Conservation (phyloP, 108 stramenopile species). For the Nitzschia sp. region DNA sequence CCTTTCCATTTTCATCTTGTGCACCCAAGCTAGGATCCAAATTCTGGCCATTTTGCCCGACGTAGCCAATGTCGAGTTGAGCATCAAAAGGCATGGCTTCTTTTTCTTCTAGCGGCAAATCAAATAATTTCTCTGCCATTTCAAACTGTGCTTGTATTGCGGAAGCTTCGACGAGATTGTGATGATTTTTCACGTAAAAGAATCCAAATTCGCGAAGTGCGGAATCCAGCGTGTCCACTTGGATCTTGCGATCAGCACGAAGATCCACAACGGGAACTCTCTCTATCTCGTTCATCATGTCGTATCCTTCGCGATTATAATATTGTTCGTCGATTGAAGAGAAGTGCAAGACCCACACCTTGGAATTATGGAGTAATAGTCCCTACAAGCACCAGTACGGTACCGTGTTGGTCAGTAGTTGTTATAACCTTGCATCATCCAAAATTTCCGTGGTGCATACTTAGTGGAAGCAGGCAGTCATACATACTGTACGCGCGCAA, state of each 20-base stretch:
- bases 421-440: too few species aligned
- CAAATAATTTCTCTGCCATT: constrained; percentile 6
- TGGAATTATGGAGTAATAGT: too few species aligned
- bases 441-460: too few species aligned
- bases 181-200: constrained; percentile 29
- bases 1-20: neutral
- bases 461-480: too few species aligned
- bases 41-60: neutral
- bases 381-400: too few species aligned
- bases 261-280: neutral
- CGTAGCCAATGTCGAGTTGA: constrained; percentile 15
- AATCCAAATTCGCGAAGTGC: constrained; percentile 14
- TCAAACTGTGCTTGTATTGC: constrained; percentile 4
- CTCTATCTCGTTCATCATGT: too few species aligned
- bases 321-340: too few species aligned
- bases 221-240: constrained; percentile 3
- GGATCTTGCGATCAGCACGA: neutral
- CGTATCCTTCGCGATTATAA: too few species aligned
- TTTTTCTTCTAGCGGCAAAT: constrained; percentile 7
- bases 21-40: neutral
- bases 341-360: too few species aligned
- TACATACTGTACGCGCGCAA: too few species aligned
- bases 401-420: too few species aligned
- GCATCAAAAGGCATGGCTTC: constrained; percentile 15
- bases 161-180: neutral